A percentile compares a stretch with the other conserved stretches of the same genome.
These are phyloP conservation scores for Aciculoconidium aculeatum DNA, from an alignment of 805 yeast genomes.

Conservation along the genomic window DNA sequence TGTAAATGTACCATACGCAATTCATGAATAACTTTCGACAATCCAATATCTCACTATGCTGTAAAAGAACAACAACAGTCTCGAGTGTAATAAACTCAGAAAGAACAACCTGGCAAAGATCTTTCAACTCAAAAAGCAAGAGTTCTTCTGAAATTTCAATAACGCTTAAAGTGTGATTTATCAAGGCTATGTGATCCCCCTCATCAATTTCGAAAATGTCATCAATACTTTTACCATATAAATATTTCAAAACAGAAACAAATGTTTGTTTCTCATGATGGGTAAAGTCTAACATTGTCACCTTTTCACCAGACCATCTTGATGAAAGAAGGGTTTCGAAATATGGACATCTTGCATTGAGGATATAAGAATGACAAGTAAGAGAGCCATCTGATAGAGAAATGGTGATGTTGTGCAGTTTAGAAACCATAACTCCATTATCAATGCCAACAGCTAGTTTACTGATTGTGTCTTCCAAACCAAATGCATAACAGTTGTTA, in stretches of 20 bases:
- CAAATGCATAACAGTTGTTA: slow-evolving; percentile 1
- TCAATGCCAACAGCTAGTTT: slow-evolving; percentile 7
- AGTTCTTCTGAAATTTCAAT: slow-evolving; percentile 61
- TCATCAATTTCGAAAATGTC: slow-evolving; percentile 30
- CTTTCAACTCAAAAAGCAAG: slow-evolving; percentile 51
- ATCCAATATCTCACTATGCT: slow-evolving; percentile 45
- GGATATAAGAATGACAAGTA: slow-evolving; percentile 43
- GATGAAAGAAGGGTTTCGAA: slow-evolving; percentile 54
- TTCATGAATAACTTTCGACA: slow-evolving; percentile 53
- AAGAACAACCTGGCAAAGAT: slow-evolving; percentile 54
- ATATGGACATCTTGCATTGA: slow-evolving; percentile 54
- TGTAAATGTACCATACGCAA: slow-evolving; percentile 63
- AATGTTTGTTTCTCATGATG: slow-evolving; percentile 41
- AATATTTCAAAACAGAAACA: slow-evolving; percentile 42
- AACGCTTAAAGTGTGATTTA: slow-evolving; percentile 51
- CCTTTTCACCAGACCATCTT: slow-evolving; percentile 42
- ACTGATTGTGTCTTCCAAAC: neutral
- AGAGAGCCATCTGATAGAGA: slow-evolving; percentile 44
- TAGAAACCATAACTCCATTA: slow-evolving; percentile 38
- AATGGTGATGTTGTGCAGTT: too few relatives aligned
- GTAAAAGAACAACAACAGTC: slow-evolving; percentile 52
- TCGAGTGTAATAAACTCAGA: slow-evolving; percentile 52
- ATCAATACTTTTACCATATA: slow-evolving; percentile 50
- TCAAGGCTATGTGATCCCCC: slow-evolving; percentile 34
- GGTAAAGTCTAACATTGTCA: slow-evolving; percentile 35